phyloP scores from a whole-genome alignment of 2,329 filamentous ascomycete genomes.

The Colletotrichum abscissum region DNA sequence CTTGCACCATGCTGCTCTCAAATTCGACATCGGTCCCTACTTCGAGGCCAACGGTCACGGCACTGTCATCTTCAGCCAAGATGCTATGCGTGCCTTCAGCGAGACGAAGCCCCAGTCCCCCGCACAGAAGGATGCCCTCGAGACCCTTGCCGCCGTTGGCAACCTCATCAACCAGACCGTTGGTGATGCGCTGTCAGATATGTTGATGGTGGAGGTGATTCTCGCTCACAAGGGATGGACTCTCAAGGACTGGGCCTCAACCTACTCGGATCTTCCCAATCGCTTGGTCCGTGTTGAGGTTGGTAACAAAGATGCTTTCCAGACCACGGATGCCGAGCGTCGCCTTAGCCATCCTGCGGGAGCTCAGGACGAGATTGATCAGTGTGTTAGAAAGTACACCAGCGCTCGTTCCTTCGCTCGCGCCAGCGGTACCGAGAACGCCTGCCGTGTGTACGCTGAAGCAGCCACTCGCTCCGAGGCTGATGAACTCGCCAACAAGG shows the following conservation, averaged over 20 bases:
- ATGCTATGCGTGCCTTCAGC: conserved; percentile 82
- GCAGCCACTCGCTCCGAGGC: conserved; percentile 90
- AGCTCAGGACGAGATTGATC: conserved; percentile 87
- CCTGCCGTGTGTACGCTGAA: conserved; percentile 95
- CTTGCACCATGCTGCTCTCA: conserved; percentile 94
- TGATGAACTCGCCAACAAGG: conserved; percentile 88
- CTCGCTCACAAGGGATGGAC: conserved; percentile 95
- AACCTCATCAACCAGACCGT: conserved; percentile 99
- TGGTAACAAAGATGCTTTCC: conserved; percentile 86
- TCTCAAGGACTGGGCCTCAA: conserved; percentile 89
- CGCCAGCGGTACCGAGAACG: conserved; percentile 95
- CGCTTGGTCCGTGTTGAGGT: conserved; percentile 95
- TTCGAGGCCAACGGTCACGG: conserved; percentile 99
- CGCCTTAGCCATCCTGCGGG: conserved; percentile 83
- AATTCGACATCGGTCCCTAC: conserved; percentile 96
- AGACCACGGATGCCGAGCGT: conserved; percentile 92
- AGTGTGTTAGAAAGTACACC: conserved; percentile 88
- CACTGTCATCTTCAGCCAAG: conserved; percentile 91
- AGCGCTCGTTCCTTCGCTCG: conserved; percentile 91
- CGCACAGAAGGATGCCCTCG: conserved; percentile 88
- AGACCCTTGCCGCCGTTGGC: conserved; percentile 83
- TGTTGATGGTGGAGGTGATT: conserved; percentile 95
- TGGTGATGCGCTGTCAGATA: conserved; percentile 94
- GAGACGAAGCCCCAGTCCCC: conserved; percentile 88
- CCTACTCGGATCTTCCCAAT: conserved; percentile 95